Percentiles rank a stretch among this genome's conserved stretches.
These are phyloP conservation scores for Candida jianshihensis DNA, from an alignment of 805 yeast genomes.

Conservation along the genomic window DNA sequence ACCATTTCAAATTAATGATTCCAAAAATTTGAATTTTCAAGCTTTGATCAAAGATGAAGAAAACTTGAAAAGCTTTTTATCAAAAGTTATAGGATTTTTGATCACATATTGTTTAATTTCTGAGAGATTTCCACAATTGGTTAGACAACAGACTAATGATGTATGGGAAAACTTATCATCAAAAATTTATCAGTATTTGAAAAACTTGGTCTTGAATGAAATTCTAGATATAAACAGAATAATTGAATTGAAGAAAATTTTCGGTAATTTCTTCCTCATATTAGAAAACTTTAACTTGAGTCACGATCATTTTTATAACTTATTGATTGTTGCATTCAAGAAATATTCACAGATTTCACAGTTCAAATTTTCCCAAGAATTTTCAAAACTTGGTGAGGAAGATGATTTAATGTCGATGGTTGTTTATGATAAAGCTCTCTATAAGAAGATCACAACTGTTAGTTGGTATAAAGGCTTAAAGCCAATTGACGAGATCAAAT, in stretches of 20 bases:
- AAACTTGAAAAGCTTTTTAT: conserved; percentile 48
- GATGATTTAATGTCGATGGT: conserved; percentile 89
- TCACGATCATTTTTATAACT: conserved; percentile 51
- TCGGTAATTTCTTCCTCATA: conserved; percentile 69
- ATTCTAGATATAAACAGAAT: conserved; percentile 37
- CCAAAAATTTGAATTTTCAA: conserved; percentile 23
- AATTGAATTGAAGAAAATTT: conserved; percentile 32
- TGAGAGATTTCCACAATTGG: conserved; percentile 53
- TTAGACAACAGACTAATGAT: conserved; percentile 49
- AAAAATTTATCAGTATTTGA: conserved; percentile 53
- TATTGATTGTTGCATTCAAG: conserved; percentile 52
- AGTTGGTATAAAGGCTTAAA: conserved; percentile 64
- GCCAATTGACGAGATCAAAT: conserved; percentile 27
- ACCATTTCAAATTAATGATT: conserved; percentile 46
- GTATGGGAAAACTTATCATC: conserved; percentile 67
- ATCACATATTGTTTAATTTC: conserved; percentile 67
- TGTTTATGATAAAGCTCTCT: conserved; percentile 51
- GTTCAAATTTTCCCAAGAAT: conserved; percentile 51
- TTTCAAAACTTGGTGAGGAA: conserved; percentile 53
- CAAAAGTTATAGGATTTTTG: conserved; percentile 67
- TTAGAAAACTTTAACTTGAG: conserved; percentile 67
- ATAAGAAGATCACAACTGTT: conserved; percentile 53
- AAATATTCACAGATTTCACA: conserved; percentile 52
- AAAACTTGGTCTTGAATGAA: conserved; percentile 37
- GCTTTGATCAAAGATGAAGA: conserved; percentile 29